Evolutionary conservation across 2,329 filamentous ascomycete genomes (phyloP), one percentile per base, ranked within the genome.

Genomic region (Paracorniculantispora psalliotae): DNA sequence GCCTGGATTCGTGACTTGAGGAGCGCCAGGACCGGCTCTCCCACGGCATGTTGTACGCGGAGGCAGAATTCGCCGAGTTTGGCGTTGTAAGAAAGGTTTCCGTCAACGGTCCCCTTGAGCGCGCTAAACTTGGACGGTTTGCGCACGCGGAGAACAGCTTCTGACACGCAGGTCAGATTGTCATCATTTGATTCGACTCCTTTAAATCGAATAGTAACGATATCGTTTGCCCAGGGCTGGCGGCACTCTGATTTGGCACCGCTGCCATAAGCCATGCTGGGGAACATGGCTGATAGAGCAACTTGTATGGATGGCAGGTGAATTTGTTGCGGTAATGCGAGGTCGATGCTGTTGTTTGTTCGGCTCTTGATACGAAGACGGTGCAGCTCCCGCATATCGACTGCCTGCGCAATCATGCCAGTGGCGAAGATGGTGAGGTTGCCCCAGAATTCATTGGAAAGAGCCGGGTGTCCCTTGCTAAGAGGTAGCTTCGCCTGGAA

Each of bases 21-120:
- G n/a, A 78, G 74, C 4, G 80, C 77, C 4, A 91, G 71, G 15
- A 88, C 78, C 1, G 85, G 77, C 47, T 77, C 74, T 21, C 86
- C 86, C 48, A 88, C 81, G 2, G 77, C 73, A 0, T 83, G 81
- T 10, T 81, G 78, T 39, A 91, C 74, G 8, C 81, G 77, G 56
- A 91, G 75, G 17, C 80, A 79, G 69, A 91, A 88, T 58, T 83
- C 80, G 47, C 88, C 88, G 7, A 79, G 79, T 23, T 73, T 72
- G 2, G 77, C 71, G 63, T 83, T 80, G 69, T 89, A 90, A 3
- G 78, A 79, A 25, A 91, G 82, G 65, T 88, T 83, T 3, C 77
- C 76, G 64, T 87, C 85, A 25, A 85, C 76, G 47, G 77, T 78
- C 10, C 77, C 77, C 63, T 77, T 78, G 12, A 87, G 77, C n/a